Percentiles rank a stretch among this genome's conserved stretches.
Conservation (phyloP, 164 flowering plant genomes). For the Chimonanthus praecox region DNA sequence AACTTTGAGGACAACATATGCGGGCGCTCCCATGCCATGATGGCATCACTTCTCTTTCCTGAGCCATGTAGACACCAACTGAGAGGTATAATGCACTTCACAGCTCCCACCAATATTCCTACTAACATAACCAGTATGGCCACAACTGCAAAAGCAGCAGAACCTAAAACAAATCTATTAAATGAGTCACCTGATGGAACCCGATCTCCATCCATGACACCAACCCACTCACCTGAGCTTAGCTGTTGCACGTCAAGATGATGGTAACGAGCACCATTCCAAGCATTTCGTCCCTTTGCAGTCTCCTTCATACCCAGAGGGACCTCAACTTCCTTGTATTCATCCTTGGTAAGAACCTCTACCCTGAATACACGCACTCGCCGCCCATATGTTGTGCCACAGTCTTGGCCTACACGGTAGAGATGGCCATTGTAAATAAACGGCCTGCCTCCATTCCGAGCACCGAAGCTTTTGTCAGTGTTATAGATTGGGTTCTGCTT, state of each 20-base stretch:
- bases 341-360: constrained; percentile 54
- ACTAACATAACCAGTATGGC: constrained; percentile 39
- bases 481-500: constrained; percentile 77
- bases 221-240: constrained; percentile 70
- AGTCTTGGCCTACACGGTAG: constrained; percentile 86
- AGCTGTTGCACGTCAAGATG: constrained; percentile 81
- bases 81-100: constrained; percentile 65
- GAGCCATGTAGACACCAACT: constrained; percentile 49
- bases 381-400: constrained; percentile 81
- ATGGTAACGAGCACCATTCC: constrained; percentile 91
- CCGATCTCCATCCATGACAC: constrained; percentile 85
- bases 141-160: constrained; percentile 40
- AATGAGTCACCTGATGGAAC: constrained; percentile 75
- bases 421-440: constrained; percentile 61
- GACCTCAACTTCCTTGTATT: constrained; percentile 77
- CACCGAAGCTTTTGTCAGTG: constrained; percentile 51
- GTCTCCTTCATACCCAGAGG: constrained; percentile 48
- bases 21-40: constrained; percentile 47
- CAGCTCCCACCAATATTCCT: constrained; percentile 72
- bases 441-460: constrained; percentile 93
- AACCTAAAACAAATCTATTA: constrained; percentile 56
- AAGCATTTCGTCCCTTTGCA: constrained; percentile 65
- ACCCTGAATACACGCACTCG: constrained; percentile 57
- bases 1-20: constrained; percentile 42
- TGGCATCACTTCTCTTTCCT: constrained; percentile 55